Evolutionary conservation across 208 protist species (phyloP).

Genomic region (Leishmania tropica): DNA sequence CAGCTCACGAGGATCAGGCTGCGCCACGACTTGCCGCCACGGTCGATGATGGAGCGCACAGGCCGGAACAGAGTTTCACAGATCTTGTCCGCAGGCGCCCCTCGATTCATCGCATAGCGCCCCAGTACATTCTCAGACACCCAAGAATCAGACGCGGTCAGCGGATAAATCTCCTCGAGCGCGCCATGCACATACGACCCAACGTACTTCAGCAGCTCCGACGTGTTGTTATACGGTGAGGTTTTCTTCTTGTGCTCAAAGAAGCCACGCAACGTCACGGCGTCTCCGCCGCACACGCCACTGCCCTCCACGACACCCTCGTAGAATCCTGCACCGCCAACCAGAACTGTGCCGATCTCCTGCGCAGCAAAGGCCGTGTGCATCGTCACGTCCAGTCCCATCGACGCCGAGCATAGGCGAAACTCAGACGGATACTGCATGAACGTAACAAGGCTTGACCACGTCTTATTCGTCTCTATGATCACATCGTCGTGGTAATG

Average conservation of each 20-base stretch:
- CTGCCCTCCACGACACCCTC: constrained; percentile 45
- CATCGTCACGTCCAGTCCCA: constrained; percentile 37
- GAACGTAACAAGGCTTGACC: constrained; percentile 62
- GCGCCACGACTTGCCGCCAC: constrained; percentile 69
- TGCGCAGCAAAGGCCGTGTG: constrained; percentile 41
- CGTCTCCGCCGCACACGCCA: constrained; percentile 21
- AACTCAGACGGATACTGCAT: constrained; percentile 43
- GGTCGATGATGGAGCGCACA: constrained; percentile 60
- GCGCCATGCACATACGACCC: constrained; percentile 32
- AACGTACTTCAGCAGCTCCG: constrained; percentile 47
- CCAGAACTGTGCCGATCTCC: constrained; percentile 53
- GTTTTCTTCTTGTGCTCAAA: constrained; percentile 40
- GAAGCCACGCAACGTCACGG: constrained; percentile 43
- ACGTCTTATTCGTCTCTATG: constrained; percentile 34
- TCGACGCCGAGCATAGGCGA: constrained; percentile 27
- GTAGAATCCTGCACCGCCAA: constrained; percentile 49
- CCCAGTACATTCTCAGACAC: constrained; percentile 57
- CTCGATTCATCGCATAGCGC: constrained; percentile 11
- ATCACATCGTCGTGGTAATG: constrained; percentile 29
- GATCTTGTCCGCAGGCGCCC: constrained; percentile 33
- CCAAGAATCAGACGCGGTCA: constrained; percentile 38
- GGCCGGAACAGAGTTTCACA: constrained; percentile 56
- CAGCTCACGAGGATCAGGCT: constrained; percentile 58
- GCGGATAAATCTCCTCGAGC: constrained; percentile 47
- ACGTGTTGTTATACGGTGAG: constrained; percentile 18